Evolutionary conservation across 805 yeast genomes (phyloP).

Genomic region (Suhomyces pyralidae): DNA sequence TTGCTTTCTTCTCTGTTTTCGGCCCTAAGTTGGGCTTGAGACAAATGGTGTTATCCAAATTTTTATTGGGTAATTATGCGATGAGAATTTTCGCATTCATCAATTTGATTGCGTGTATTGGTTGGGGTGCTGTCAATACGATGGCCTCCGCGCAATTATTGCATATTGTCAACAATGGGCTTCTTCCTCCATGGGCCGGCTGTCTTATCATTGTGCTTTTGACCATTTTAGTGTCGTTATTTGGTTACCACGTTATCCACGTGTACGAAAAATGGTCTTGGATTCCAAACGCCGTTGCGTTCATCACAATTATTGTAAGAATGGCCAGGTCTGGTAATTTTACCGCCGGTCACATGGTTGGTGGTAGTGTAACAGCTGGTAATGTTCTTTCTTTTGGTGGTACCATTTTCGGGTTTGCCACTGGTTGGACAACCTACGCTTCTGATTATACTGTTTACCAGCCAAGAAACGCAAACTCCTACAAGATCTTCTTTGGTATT

Average conservation of each 20-base stretch:
- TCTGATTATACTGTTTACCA: conserved; percentile 90
- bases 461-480: conserved; percentile 59
- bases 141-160: conserved; percentile 85
- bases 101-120: conserved; percentile 82
- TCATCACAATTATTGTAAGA: conserved; percentile 77
- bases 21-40: conserved; percentile 85
- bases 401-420: conserved; percentile 79
- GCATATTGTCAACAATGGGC: conserved; percentile 64
- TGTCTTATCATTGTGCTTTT: conserved; percentile 66
- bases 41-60: conserved; percentile 81
- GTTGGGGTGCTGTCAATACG: conserved; percentile 94
- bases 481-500: conserved; percentile 62
- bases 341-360: conserved; percentile 28
- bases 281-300: conserved; percentile 75
- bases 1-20: conserved; percentile 77
- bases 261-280: conserved; percentile 80
- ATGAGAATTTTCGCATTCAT: conserved; percentile 75
- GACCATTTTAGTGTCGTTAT: conserved; percentile 72
- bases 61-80: conserved; percentile 69
- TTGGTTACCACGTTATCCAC: conserved; percentile 84
- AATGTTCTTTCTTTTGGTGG: conserved; percentile 78
- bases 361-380: conserved; percentile 73
- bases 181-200: conserved; percentile 88
- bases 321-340: conserved; percentile 66
- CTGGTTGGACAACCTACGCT: conserved; percentile 94